Evolutionary conservation across 2,329 filamentous ascomycete genomes (phyloP).

Genomic region (Plectosphaerella plurivora): DNA sequence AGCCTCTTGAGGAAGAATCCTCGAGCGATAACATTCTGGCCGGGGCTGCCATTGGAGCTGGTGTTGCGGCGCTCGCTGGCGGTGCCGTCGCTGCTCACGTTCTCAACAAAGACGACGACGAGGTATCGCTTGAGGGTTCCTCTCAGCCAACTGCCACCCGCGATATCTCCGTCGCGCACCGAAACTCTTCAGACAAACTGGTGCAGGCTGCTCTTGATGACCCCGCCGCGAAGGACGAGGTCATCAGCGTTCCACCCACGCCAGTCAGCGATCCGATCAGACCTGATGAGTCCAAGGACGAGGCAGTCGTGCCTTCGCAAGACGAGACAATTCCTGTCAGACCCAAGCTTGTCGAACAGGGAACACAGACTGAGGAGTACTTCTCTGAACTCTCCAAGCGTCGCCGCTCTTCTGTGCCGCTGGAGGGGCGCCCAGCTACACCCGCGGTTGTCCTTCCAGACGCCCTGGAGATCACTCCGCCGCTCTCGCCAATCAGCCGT

Average conservation of each 20-base stretch:
- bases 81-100: neutral
- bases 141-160: neutral
- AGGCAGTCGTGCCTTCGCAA: neutral
- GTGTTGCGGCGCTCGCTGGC: slow-evolving; percentile 1
- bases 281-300: too few relatives aligned
- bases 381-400: neutral
- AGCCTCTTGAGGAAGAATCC: too few relatives aligned
- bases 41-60: neutral
- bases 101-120: neutral
- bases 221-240: neutral
- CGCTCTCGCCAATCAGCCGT: slow-evolving; percentile 29
- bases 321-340: neutral
- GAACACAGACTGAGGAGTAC: slow-evolving; percentile 11
- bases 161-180: slow-evolving; percentile 1
- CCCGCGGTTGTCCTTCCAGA: slow-evolving; percentile 44
- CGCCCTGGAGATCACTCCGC: slow-evolving; percentile 21
- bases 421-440: slow-evolving; percentile 36
- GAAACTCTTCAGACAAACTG: slow-evolving; percentile 9
- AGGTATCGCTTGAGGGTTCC: neutral
- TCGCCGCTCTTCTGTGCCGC: neutral
- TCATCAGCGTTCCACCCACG: neutral
- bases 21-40: neutral
- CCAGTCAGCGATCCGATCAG: too few relatives aligned
- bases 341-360: slow-evolving; percentile 14
- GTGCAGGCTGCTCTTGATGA: slow-evolving; percentile 7